phyloP scores from a whole-genome alignment of 306 rosid genomes.

The Potentilla sterilis region DNA sequence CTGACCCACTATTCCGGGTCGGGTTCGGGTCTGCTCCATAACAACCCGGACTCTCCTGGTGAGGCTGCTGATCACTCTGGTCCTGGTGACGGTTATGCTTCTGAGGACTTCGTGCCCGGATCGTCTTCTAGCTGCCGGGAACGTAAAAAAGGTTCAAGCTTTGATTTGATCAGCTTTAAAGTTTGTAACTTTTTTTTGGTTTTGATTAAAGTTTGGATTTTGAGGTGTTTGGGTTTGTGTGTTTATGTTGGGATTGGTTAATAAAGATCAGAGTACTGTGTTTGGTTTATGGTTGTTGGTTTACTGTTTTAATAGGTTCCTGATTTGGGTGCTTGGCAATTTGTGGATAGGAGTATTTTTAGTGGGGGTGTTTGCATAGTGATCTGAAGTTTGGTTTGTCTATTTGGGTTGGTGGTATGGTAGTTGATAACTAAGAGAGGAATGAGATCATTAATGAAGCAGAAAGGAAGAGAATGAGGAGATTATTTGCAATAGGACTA shows the following conservation, averaged over 20 bases:
- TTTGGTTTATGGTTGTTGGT: background rate
- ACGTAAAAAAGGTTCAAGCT: conserved; percentile 76
- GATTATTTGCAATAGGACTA: background rate
- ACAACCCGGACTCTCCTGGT: conserved; percentile 77
- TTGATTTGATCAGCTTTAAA: background rate
- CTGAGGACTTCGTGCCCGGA: conserved; percentile 96
- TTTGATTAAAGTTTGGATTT: background rate
- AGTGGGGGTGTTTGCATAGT: conserved; percentile 1
- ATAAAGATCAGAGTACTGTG: background rate
- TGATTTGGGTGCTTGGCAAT: conserved; percentile 3
- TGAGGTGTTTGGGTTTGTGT: background rate
- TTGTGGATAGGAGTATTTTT: background rate
- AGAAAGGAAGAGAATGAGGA: background rate
- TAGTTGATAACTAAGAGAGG: background rate
- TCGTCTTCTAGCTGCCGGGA: conserved; percentile 91
- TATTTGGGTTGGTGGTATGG: background rate
- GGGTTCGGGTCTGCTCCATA: conserved; percentile 34
- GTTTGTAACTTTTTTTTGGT: conserved; percentile 8
- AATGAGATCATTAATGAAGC: background rate
- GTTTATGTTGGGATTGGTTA: background rate
- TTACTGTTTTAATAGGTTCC: background rate
- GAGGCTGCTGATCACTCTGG: conserved; percentile 71
- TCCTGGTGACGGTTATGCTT: conserved; percentile 81
- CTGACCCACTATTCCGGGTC: conserved; percentile 77
- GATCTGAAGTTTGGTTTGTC: conserved; percentile 2